Evolutionary conservation across 495 filamentous ascomycete genomes (phyloP).

Genomic region (Podospora anserina): DNA sequence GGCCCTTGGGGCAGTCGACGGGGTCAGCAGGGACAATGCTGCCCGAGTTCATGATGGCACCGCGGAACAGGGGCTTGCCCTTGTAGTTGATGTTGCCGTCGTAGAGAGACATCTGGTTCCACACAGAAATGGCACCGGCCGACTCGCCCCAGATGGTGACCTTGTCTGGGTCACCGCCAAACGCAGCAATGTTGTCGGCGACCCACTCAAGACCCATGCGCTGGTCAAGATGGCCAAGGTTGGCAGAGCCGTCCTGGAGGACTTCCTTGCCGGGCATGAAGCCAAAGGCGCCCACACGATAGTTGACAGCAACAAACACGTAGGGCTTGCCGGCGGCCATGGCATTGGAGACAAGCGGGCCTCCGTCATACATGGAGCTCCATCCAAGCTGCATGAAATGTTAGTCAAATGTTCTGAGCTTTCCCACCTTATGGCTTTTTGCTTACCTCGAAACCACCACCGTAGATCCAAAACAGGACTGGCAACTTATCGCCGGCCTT

Average conservation of each 20-base stretch:
- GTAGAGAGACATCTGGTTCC: conserved; percentile 66
- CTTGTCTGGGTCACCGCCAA: conserved; percentile 63
- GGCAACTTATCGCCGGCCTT: conserved; percentile 56
- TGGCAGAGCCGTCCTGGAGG: conserved; percentile 59
- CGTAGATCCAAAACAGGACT: conserved; percentile 72
- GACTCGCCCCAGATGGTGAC: conserved; percentile 75
- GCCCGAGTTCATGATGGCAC: conserved; percentile 71
- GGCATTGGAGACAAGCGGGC: conserved; percentile 50
- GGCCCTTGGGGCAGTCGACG: conserved; percentile 61
- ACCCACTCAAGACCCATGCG: conserved; percentile 64
- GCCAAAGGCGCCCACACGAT: conserved; percentile 59
- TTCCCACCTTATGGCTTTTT: too few species aligned
- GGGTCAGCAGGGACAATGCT: conserved; percentile 59
- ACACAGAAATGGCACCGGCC: conserved; percentile 68
- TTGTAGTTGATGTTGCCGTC: conserved; percentile 68
- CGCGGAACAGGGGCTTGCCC: conserved; percentile 65
- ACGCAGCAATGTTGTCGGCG: conserved; percentile 61
- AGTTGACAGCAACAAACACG: conserved; percentile 62
- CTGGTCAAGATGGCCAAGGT: conserved; percentile 63
- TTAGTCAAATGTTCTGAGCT: conserved; percentile 11
- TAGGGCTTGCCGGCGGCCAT: conserved; percentile 57
- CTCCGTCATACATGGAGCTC: conserved; percentile 57
- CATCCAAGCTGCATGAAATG: conserved; percentile 39
- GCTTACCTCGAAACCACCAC: conserved; percentile 61
- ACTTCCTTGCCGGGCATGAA: conserved; percentile 63